Base-by-base conservation (phyloP, 2,329 filamentous ascomycete genomes). In the Trichophyton verrucosum region DNA sequence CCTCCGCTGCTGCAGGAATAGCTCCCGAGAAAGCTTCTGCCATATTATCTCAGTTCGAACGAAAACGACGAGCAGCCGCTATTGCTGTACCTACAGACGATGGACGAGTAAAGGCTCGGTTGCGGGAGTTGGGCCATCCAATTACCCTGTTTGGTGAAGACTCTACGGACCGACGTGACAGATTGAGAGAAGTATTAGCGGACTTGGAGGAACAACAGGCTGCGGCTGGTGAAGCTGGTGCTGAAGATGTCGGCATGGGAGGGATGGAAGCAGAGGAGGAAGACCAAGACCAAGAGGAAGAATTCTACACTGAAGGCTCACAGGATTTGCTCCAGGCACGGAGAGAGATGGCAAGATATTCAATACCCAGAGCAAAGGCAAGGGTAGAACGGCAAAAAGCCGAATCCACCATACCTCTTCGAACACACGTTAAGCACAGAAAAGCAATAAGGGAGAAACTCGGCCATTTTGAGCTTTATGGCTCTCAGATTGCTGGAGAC, bases 31-130 rank as follows among this genome's bases (percentile, higher is more conserved):
- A 89, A 72, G 90, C 90, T 2, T 91, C 89, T 2, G 89, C 89
- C 13, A 86, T 96, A 60, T 78, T 95, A 20, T 86, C 84, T 38
- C 91, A 97, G 72, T 94, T 99, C 74, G 88, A 91, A 69, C 88
- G 92, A 64, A 96, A 96, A 75, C 85, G 91, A 69, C 83, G 90
- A 69, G 91, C 91, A 9, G 91, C 91, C 17, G 87, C 88, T 9
- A 89, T 97, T 67, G 87, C 88, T 11, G 94, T 99, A 2, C 94
- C 92, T 0, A 99, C 95, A 60, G 91, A 96, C 72, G 94, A 99
- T 78, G 86, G 82, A 64, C 85, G 88, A 68, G 91, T 99, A 56
- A 88, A 91, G 63, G 80, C 85, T 42, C 85, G 84, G 66, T 81
- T 97, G 62, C 85, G 94, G 65, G 87, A 94, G 68, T 81, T 96